These are phyloP conservation scores for Teratosphaeria destructans DNA, from an alignment of 2,329 filamentous ascomycete species.

Conservation along the genomic window DNA sequence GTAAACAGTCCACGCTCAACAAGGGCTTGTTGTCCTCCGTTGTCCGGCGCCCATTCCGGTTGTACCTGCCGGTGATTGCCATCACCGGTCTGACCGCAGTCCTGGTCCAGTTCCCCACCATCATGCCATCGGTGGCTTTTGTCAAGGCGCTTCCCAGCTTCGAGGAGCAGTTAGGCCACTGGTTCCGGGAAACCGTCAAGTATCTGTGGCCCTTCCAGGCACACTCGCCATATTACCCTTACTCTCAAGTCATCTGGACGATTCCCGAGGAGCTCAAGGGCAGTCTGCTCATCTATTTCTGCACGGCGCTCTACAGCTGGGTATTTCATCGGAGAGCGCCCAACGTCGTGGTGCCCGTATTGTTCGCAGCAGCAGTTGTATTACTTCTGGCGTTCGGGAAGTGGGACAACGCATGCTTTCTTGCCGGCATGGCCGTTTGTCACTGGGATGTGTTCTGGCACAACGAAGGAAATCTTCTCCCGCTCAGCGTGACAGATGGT, in stretches of 20 bases:
- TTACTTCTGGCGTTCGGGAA: background rate
- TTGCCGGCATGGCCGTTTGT: background rate
- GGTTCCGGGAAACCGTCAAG: background rate
- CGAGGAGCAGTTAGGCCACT: background rate
- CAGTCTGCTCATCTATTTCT: conserved; percentile 52
- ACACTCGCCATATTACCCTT: background rate
- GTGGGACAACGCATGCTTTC: background rate
- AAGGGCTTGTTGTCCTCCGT: conserved; percentile 38
- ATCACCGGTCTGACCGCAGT: conserved; percentile 29
- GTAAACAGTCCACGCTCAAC: conserved; percentile 27
- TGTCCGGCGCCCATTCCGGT: conserved; percentile 41
- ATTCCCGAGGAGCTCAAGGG: conserved; percentile 55
- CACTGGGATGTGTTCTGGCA: background rate
- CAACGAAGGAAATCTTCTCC: background rate
- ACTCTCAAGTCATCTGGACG: conserved; percentile 39
- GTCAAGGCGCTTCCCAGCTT: background rate
- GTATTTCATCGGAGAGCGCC: background rate
- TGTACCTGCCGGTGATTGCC: conserved; percentile 43
- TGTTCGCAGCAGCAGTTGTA: background rate
- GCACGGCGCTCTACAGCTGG: conserved; percentile 40
- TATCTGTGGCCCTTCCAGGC: background rate
- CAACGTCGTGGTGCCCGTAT: background rate
- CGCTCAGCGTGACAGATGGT: background rate
- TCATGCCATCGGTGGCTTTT: background rate
- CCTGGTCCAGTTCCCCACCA: background rate